Percentiles rank a stretch among this genome's conserved stretches.
phyloP scores from a whole-genome alignment of 352 stramenopile species.

The Phytopythium delawarense region DNA sequence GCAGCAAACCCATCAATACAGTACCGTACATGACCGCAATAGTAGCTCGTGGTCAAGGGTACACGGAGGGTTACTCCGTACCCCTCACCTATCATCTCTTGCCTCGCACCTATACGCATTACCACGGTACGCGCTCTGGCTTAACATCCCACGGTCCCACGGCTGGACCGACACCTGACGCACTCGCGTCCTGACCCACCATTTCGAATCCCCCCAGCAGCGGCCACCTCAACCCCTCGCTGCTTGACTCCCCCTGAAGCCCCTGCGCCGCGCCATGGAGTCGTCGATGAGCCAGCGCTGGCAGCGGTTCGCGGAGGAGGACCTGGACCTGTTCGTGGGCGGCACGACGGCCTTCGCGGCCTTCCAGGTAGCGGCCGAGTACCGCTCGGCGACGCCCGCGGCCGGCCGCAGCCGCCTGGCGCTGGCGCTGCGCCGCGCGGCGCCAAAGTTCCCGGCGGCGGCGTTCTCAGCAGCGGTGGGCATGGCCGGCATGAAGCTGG shows the following conservation, averaged over 20 bases:
- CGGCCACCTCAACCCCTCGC: background rate
- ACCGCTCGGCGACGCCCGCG: conserved; percentile 5
- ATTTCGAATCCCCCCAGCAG: background rate
- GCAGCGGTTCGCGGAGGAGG: conserved; percentile 44
- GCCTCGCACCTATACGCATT: no score
- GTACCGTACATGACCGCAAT: no score
- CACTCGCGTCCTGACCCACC: background rate
- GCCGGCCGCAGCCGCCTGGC: conserved; percentile 16
- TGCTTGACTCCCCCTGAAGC: background rate
- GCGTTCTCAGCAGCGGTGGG: conserved; percentile 35
- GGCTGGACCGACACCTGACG: background rate
- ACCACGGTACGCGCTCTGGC: background rate
- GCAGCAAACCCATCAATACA: no score
- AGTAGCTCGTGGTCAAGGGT: background rate
- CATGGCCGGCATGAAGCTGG: conserved; percentile 57
- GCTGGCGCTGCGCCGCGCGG: conserved; percentile 25
- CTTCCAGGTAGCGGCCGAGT: conserved; percentile 29
- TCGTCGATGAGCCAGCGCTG: conserved; percentile 27
- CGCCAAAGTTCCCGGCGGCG: conserved; percentile 32
- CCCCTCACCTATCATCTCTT: no score
- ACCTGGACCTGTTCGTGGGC: conserved; percentile 27
- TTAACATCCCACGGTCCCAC: background rate
- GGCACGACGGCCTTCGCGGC: conserved; percentile 24
- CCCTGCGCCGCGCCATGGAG: conserved; percentile 10
- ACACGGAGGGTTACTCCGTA: background rate